These are phyloP conservation scores for Puya raimondii DNA, from an alignment of 176 grass and related monocot species.

Conservation along the genomic window DNA sequence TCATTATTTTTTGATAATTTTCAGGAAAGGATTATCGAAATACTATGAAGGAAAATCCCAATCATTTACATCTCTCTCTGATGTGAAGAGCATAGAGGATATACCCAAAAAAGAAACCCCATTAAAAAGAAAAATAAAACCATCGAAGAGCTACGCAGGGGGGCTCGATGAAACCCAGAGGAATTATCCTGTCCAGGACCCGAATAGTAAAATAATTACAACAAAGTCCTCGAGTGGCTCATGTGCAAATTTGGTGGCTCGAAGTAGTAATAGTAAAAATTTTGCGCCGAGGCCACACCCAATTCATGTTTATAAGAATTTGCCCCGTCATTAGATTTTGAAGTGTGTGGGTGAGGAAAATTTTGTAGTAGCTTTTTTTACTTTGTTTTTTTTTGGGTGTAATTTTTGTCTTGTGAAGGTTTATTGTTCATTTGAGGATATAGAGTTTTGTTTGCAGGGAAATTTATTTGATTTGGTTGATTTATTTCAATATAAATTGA, in stretches of 20 bases:
- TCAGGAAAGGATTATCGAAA: constrained; percentile 72
- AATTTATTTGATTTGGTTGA: too few species aligned
- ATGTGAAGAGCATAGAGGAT: constrained; percentile 58
- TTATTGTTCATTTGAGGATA: too few species aligned
- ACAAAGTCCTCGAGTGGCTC: constrained; percentile 22
- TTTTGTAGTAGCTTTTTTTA: too few species aligned
- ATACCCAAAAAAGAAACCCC: constrained; percentile 50
- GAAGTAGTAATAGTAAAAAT: constrained; percentile 23
- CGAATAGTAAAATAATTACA: constrained; percentile 17
- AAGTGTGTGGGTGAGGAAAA: too few species aligned
- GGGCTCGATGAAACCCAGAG: constrained; percentile 33
- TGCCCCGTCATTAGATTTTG: constrained; percentile 32
- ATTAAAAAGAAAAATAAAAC: constrained; percentile 39
- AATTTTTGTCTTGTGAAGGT: too few species aligned
- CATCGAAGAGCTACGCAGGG: constrained; percentile 35
- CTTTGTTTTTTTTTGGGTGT: too few species aligned
- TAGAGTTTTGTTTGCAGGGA: too few species aligned
- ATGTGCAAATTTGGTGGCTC: constrained; percentile 53
- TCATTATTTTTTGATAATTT: neutral
- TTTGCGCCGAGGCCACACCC: constrained; percentile 42
- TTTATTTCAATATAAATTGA: too few species aligned
- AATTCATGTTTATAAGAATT: constrained; percentile 51
- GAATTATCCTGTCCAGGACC: constrained; percentile 1
- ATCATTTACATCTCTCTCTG: constrained; percentile 58
- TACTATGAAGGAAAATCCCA: constrained; percentile 87